These are phyloP conservation scores for Aegilops sharonensis DNA, from an alignment of 176 grass and related monocot species.

Conservation along the genomic window DNA sequence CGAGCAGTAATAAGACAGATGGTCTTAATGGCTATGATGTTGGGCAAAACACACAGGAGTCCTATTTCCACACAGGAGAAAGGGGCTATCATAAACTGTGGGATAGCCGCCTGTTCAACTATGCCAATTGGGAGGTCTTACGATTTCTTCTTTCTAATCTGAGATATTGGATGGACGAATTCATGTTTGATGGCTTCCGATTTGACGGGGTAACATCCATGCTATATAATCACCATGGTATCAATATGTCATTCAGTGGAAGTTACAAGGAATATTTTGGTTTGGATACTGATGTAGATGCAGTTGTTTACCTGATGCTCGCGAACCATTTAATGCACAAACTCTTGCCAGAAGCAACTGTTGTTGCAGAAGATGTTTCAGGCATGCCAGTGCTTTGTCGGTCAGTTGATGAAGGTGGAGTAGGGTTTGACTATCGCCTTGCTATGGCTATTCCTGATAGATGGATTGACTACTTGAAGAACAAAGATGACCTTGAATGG, in stretches of 20 bases:
- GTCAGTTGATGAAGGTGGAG: conserved; percentile 79
- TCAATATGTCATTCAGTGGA: conserved; percentile 72
- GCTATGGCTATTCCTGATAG: conserved; percentile 97
- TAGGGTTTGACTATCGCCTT: conserved; percentile 92
- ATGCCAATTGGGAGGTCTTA: conserved; percentile 95
- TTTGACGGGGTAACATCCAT: conserved; percentile 96
- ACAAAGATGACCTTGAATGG: conserved; percentile 70
- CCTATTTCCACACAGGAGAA: conserved; percentile 89
- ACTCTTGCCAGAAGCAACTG: conserved; percentile 70
- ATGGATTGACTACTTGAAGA: conserved; percentile 96
- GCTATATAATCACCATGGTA: conserved; percentile 97
- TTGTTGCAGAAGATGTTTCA: conserved; percentile 98
- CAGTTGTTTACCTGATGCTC: conserved; percentile 88
- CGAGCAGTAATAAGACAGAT: conserved; percentile 78
- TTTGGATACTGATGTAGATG: conserved; percentile 86
- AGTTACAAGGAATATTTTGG: conserved; percentile 87
- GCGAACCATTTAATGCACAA: conserved; percentile 83
- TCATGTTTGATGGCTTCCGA: conserved; percentile 90
- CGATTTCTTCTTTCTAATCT: conserved; percentile 94
- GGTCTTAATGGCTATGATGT: conserved; percentile 98
- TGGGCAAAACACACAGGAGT: conserved; percentile 68
- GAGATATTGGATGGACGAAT: conserved; percentile 96
- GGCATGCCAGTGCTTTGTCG: conserved; percentile 90
- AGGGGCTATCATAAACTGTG: conserved; percentile 88
- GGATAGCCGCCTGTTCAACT: conserved; percentile 96